phyloP scores from a whole-genome alignment of 2,329 filamentous ascomycete genomes.

The Thermothelomyces thermophilus region DNA sequence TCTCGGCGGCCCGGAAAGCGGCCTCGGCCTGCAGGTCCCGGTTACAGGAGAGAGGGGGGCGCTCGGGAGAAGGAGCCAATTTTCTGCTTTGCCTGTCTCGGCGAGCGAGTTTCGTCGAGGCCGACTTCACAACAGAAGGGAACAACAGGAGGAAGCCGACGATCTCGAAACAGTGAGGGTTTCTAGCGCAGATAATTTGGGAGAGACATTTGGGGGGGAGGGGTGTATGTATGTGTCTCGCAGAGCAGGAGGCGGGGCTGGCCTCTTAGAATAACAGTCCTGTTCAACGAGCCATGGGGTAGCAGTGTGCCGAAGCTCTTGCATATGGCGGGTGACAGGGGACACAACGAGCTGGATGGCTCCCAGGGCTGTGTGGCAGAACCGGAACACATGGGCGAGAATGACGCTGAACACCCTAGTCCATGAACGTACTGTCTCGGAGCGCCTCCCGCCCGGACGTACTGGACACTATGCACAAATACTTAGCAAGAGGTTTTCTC shows the following conservation, averaged over 20 bases:
- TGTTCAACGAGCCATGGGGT: constrained; percentile 12
- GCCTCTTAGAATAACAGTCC: constrained; percentile 15
- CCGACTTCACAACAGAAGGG: constrained; percentile 17
- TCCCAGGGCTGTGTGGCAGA: neutral
- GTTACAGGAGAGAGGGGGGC: constrained; percentile 10
- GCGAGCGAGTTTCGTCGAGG: constrained; percentile 1
- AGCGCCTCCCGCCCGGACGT: neutral
- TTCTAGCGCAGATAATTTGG: constrained; percentile 8
- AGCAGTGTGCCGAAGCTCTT: constrained; percentile 17
- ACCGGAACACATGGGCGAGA: neutral
- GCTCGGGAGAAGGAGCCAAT: constrained; percentile 3
- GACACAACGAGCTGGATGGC: constrained; percentile 1
- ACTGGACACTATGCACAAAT: no score
- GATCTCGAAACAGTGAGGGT: constrained; percentile 1
- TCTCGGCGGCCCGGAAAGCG: constrained; percentile 22
- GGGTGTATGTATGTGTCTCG: neutral
- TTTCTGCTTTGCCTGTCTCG: constrained; percentile 11
- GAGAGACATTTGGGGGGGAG: neutral
- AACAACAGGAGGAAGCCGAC: neutral
- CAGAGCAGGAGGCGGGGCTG: constrained; percentile 5
- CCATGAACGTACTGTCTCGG: neutral
- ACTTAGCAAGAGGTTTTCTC: neutral
- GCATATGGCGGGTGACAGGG: constrained; percentile 13
- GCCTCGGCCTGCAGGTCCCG: constrained; percentile 18
- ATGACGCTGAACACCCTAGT: neutral